phyloP scores from a whole-genome alignment of 768 basidiomycete species.

The Suillus paluster region DNA sequence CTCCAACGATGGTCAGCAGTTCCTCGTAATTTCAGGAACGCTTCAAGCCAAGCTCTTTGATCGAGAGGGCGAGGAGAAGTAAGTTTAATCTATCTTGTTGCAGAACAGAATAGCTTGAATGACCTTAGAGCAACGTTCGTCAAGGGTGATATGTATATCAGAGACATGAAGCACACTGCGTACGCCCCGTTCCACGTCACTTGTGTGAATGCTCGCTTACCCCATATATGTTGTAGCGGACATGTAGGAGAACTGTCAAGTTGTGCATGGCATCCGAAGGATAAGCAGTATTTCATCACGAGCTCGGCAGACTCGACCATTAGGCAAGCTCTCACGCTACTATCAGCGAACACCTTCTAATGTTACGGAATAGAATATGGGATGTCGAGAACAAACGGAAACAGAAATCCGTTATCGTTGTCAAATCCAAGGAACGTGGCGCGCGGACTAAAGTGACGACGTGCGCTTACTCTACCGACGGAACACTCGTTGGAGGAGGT shows the following conservation, averaged over 20 bases:
- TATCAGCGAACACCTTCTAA: conserved; percentile 11
- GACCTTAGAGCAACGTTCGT: conserved; percentile 72
- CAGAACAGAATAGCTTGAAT: conserved; percentile 49
- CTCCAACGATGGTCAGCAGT: conserved; percentile 83
- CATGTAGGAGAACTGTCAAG: conserved; percentile 91
- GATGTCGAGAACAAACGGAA: conserved; percentile 90
- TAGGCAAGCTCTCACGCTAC: conserved; percentile 53
- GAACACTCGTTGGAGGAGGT: conserved; percentile 90
- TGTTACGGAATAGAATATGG: conserved; percentile 73
- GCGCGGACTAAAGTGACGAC: conserved; percentile 89
- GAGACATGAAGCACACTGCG: conserved; percentile 99
- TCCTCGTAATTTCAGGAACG: conserved; percentile 89
- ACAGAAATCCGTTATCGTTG: conserved; percentile 94
- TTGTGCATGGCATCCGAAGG: conserved; percentile 94
- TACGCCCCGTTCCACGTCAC: conserved; percentile 44
- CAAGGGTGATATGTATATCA: conserved; percentile 97
- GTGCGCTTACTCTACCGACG: conserved; percentile 89
- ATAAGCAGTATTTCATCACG: conserved; percentile 84
- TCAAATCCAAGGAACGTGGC: conserved; percentile 95
- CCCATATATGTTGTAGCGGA: conserved; percentile 57
- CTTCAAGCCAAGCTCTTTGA: conserved; percentile 88
- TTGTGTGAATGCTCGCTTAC: conserved; percentile 14
- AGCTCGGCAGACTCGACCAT: conserved; percentile 96
- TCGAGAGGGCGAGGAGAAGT: conserved; percentile 93
- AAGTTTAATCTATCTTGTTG: conserved; percentile 38